Conservation (phyloP, 1,139 yeast genomes). For the Suhomyces bribrorum region DNA sequence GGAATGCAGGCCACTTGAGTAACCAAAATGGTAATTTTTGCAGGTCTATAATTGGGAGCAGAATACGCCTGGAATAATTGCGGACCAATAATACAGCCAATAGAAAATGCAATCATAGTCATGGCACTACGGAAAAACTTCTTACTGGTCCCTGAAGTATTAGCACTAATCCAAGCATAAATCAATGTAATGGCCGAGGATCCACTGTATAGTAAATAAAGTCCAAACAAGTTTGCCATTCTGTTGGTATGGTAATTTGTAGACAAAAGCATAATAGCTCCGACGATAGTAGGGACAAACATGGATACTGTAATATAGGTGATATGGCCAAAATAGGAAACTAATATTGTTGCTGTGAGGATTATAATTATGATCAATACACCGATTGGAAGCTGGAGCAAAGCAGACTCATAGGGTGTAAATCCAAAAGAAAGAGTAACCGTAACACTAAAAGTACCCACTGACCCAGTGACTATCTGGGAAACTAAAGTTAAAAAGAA, state of each 20-base stretch:
- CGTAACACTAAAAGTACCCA: slow-evolving; percentile 42
- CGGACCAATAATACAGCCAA: slow-evolving; percentile 42
- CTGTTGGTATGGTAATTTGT: slow-evolving; percentile 20
- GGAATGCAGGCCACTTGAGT: slow-evolving; percentile 36
- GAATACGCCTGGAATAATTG: slow-evolving; percentile 35
- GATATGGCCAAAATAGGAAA: slow-evolving; percentile 28
- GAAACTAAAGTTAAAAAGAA: slow-evolving; percentile 35
- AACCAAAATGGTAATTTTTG: slow-evolving; percentile 36
- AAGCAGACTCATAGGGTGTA: slow-evolving; percentile 32
- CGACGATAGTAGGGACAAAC: slow-evolving; percentile 38
- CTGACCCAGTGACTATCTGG: slow-evolving; percentile 45
- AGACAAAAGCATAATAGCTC: slow-evolving; percentile 36
- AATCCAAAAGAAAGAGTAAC: slow-evolving; percentile 42
- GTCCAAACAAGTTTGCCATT: slow-evolving; percentile 37
- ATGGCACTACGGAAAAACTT: slow-evolving; percentile 18
- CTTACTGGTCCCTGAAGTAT: slow-evolving; percentile 21
- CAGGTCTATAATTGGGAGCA: slow-evolving; percentile 35
- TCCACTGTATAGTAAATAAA: slow-evolving; percentile 34
- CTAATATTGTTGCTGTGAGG: slow-evolving; percentile 32
- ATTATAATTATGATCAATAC: slow-evolving; percentile 37
- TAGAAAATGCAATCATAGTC: slow-evolving; percentile 35
- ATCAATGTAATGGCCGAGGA: slow-evolving; percentile 21
- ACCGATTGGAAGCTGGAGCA: slow-evolving; percentile 45
- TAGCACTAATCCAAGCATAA: slow-evolving; percentile 21
- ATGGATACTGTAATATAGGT: slow-evolving; percentile 31